A percentile compares a stretch with the other conserved stretches of the same genome.
Conservation (phyloP, 1,139 yeast genomes). For the Yamadazyma spencermartinsiae region DNA sequence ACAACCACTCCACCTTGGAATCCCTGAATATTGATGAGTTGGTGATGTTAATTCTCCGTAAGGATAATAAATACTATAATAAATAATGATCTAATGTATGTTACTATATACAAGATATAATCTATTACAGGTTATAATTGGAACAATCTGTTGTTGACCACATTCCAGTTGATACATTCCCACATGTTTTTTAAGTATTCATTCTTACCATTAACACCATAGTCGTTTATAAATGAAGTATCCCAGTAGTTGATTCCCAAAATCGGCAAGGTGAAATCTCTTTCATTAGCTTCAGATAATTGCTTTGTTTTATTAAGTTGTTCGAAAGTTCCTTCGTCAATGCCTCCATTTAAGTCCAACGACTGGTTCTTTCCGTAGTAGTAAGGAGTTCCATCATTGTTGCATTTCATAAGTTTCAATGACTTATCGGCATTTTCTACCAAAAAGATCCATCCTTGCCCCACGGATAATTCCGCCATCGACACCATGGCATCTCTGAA, state of each 20-base stretch:
- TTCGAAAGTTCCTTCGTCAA: slow-evolving; percentile 54
- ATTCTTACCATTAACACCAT: slow-evolving; percentile 75
- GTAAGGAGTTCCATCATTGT: slow-evolving; percentile 92
- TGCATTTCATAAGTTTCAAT: slow-evolving; percentile 61
- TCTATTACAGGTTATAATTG: slow-evolving; percentile 26
- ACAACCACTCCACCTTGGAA: slow-evolving; percentile 17
- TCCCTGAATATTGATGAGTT: slow-evolving; percentile 13
- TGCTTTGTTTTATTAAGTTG: slow-evolving; percentile 48
- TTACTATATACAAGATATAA: slow-evolving; percentile 2
- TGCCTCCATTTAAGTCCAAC: slow-evolving; percentile 73
- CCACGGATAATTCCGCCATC: slow-evolving; percentile 55
- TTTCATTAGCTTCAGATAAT: slow-evolving; percentile 43
- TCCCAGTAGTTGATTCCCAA: slow-evolving; percentile 88
- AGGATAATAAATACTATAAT: too few relatives aligned
- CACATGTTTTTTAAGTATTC: slow-evolving; percentile 75
- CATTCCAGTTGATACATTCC: slow-evolving; percentile 85
- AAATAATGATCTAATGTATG: too few relatives aligned
- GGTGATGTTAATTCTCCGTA: too few relatives aligned
- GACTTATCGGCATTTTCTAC: slow-evolving; percentile 73
- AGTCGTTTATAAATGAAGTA: slow-evolving; percentile 78
- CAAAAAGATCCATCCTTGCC: slow-evolving; percentile 89
- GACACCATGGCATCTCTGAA: slow-evolving; percentile 54
- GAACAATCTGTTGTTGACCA: slow-evolving; percentile 63
- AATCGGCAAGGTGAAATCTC: slow-evolving; percentile 76
- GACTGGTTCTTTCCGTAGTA: slow-evolving; percentile 73